Evolutionary conservation across 2,329 filamentous ascomycete species (phyloP).

Genomic region (Rhytidhysteron rufulum): DNA sequence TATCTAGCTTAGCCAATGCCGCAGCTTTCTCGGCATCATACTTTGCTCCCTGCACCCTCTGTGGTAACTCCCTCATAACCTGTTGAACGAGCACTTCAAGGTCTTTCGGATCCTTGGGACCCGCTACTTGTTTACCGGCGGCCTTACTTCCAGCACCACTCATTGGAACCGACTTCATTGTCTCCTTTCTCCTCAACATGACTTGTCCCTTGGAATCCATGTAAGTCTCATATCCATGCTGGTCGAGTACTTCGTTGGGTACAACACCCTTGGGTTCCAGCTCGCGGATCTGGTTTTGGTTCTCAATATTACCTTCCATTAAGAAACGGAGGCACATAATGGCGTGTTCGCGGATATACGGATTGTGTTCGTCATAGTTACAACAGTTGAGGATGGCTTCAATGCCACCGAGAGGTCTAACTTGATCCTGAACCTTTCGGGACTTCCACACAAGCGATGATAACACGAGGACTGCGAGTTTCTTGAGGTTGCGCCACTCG

Average conservation of each 20-base stretch:
- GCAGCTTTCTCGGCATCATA: constrained; percentile 42
- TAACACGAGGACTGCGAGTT: constrained; percentile 84
- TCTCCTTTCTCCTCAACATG: constrained; percentile 42
- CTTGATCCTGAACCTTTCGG: constrained; percentile 79
- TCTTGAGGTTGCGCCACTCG: constrained; percentile 82
- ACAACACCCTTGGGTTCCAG: constrained; percentile 44
- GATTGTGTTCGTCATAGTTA: constrained; percentile 86
- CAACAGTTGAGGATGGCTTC: constrained; percentile 87
- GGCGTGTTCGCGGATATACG: constrained; percentile 82
- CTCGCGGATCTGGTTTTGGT: constrained; percentile 66
- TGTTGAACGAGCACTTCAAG: constrained; percentile 43
- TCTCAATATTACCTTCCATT: constrained; percentile 69
- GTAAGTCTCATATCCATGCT: constrained; percentile 49
- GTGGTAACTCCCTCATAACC: constrained; percentile 43
- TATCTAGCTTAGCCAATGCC: constrained; percentile 45
- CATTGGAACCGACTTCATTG: constrained; percentile 11
- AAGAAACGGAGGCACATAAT: constrained; percentile 52
- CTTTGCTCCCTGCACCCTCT: constrained; percentile 32
- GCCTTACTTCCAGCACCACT: constrained; percentile 3
- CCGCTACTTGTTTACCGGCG: constrained; percentile 19
- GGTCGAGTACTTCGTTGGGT: constrained; percentile 46
- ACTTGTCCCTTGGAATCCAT: constrained; percentile 48
- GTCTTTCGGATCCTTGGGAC: constrained; percentile 41
- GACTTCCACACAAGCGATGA: constrained; percentile 87
- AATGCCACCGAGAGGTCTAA: constrained; percentile 79